Conservation (phyloP, 176 grass and related monocot genomes). For the Aegilops tauschii region DNA sequence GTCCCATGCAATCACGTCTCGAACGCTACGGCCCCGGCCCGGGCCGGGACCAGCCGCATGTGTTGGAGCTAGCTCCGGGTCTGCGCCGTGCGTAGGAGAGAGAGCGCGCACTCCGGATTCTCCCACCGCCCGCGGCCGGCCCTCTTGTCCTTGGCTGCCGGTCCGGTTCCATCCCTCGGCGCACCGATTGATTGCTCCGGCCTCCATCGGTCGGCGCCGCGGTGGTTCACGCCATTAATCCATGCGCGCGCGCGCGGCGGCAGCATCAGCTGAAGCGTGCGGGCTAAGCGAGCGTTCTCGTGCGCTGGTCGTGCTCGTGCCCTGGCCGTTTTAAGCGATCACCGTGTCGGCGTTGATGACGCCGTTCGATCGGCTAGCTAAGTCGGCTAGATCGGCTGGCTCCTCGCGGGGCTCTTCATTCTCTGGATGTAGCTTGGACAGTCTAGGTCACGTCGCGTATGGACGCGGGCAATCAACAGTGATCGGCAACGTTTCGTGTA, state of each 20-base stretch:
- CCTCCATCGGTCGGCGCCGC: no score
- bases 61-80: no score
- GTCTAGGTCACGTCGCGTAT: no score
- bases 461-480: no score
- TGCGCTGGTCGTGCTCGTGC: neutral
- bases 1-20: neutral
- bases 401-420: no score
- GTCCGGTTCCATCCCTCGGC: neutral
- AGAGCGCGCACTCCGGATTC: no score
- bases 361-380: neutral
- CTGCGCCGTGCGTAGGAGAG: neutral
- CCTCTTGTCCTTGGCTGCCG: neutral
- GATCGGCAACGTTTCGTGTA: neutral
- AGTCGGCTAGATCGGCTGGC: no score
- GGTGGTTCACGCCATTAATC: neutral
- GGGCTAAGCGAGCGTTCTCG: neutral
- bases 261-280: neutral
- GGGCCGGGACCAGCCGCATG: no score
- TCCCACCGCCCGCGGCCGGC: neutral
- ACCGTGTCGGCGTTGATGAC: neutral
- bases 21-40: neutral
- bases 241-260: no score
- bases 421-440: no score
- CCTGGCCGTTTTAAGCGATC: no score
- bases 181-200: neutral